These are phyloP conservation scores for Candolleomyces aberdarensis DNA, from an alignment of 768 basidiomycete species.

Conservation along the genomic window DNA sequence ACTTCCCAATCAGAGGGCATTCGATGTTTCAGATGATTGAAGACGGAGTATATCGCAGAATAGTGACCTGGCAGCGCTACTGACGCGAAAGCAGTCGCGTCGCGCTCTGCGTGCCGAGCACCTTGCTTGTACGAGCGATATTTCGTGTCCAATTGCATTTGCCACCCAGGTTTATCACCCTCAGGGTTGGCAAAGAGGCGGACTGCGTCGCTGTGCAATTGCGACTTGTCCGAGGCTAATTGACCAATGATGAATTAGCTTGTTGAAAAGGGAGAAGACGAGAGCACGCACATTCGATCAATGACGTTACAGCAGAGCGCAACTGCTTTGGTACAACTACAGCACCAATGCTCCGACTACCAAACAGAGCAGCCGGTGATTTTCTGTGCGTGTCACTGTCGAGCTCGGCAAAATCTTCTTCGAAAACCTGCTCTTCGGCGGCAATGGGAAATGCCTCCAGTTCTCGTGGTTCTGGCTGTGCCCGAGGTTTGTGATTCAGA, in stretches of 20 bases:
- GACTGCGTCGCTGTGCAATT: slow-evolving; percentile 66
- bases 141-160: slow-evolving; percentile 47
- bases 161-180: slow-evolving; percentile 44
- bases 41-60: slow-evolving; percentile 72
- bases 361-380: slow-evolving; percentile 81
- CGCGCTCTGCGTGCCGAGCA: slow-evolving; percentile 57
- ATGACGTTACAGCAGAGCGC: slow-evolving; percentile 54
- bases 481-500: slow-evolving; percentile 30
- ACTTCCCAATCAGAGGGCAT: slow-evolving; percentile 60
- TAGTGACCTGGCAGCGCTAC: slow-evolving; percentile 87
- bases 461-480: slow-evolving; percentile 38
- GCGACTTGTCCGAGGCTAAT: slow-evolving; percentile 60
- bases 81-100: slow-evolving; percentile 82
- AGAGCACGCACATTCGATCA: slow-evolving; percentile 59
- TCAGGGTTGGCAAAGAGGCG: slow-evolving; percentile 54
- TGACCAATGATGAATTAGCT: not conserved
- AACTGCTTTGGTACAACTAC: slow-evolving; percentile 74
- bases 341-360: slow-evolving; percentile 67
- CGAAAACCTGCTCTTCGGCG: slow-evolving; percentile 23
- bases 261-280: slow-evolving; percentile 4
- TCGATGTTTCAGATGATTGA: slow-evolving; percentile 62
- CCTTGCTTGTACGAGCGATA: slow-evolving; percentile 63
- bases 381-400: slow-evolving; percentile 41
- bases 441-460: slow-evolving; percentile 49
- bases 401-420: slow-evolving; percentile 22